phyloP scores from a whole-genome alignment of 805 yeast genomes.

The Phaffomyces opuntiae region DNA sequence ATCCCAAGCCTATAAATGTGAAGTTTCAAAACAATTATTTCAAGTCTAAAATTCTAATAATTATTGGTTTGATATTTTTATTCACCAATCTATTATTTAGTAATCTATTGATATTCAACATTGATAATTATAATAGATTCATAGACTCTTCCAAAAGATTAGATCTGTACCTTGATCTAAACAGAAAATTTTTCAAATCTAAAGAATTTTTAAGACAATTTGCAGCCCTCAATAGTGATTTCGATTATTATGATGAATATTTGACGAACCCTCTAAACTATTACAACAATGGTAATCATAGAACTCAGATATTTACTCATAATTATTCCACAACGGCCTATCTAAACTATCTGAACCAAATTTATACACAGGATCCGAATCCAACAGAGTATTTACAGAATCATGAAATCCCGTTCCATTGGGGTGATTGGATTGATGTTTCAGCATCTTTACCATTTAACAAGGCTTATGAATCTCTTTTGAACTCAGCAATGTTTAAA shows the following conservation, averaged over 20 bases:
- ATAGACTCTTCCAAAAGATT: constrained; percentile 14
- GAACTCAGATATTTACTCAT: constrained; percentile 9
- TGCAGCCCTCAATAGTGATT: constrained; percentile 6
- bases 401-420: constrained; percentile 20
- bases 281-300: background rate
- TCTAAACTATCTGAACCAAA: constrained; percentile 5
- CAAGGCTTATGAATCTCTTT: constrained; percentile 21
- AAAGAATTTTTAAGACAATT: constrained; percentile 16
- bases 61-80: constrained; percentile 17
- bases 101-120: constrained; percentile 12
- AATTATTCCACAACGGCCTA: constrained; percentile 17
- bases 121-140: constrained; percentile 16
- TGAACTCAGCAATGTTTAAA: constrained; percentile 2
- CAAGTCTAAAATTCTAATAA: constrained; percentile 18
- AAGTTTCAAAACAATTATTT: constrained; percentile 12
- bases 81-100: constrained; percentile 17
- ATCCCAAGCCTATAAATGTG: too few species aligned
- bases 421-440: constrained; percentile 29
- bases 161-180: constrained; percentile 13
- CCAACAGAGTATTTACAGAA: constrained; percentile 12
- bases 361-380: constrained; percentile 9
- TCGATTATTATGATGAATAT: constrained; percentile 4
- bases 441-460: constrained; percentile 22
- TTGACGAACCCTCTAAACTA: background rate
- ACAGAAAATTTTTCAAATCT: constrained; percentile 17